These are phyloP conservation scores for Tetrapisispora namnaoensis DNA, from an alignment of 805 yeast species.

Conservation along the genomic window DNA sequence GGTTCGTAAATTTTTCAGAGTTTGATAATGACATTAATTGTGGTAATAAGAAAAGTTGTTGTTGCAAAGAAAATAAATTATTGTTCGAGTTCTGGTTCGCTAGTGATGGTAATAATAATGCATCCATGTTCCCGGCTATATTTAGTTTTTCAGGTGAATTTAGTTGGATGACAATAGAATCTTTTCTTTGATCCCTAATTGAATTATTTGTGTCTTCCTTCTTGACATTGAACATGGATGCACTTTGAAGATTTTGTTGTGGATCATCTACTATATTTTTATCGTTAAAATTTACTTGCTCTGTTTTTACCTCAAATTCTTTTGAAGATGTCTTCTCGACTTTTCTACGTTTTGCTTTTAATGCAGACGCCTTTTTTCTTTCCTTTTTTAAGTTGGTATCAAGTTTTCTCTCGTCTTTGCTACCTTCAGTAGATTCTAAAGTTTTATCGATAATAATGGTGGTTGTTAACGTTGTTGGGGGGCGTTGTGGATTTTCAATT, in stretches of 20 bases:
- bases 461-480: neutral
- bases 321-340: neutral
- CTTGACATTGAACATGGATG: neutral
- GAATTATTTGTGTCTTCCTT: neutral
- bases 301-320: neutral
- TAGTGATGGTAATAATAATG: conserved; percentile 19
- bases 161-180: conserved; percentile 1
- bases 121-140: conserved; percentile 9
- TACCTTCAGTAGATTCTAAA: neutral
- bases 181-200: neutral
- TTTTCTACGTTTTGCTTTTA: neutral
- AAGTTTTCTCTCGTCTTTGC: neutral
- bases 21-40: conserved; percentile 7
- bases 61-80: conserved; percentile 9
- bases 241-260: neutral
- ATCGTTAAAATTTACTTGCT: neutral
- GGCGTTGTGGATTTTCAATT: neutral
- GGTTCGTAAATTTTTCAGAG: conserved; percentile 2
- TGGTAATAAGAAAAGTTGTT: conserved; percentile 14
- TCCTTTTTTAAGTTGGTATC: neutral
- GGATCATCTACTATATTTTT: neutral
- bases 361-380: neutral
- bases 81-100: conserved; percentile 15
- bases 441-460: neutral
- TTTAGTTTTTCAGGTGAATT: conserved; percentile 5